A percentile compares a stretch with the other conserved stretches of the same genome.
These are phyloP conservation scores for Zelopaecilomyces penicillatus DNA, from an alignment of 2,329 filamentous ascomycete genomes.

Conservation along the genomic window DNA sequence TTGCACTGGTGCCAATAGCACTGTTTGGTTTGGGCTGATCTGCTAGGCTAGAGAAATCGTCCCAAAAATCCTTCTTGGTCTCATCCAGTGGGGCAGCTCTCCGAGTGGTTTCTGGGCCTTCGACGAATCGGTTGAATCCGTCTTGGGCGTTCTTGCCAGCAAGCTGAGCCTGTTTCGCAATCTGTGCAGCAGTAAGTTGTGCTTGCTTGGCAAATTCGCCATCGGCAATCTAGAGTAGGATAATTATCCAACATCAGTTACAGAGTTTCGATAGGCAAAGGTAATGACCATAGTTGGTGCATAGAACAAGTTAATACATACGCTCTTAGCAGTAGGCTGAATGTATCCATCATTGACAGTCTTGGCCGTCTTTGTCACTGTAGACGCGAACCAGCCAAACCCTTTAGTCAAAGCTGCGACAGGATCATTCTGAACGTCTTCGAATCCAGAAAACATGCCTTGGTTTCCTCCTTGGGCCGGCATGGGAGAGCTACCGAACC, in stretches of 20 bases:
- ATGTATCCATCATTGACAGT: constrained; percentile 86
- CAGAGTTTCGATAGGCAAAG: neutral
- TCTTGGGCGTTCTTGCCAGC: constrained; percentile 70
- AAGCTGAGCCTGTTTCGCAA: constrained; percentile 56
- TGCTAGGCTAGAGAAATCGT: constrained; percentile 69
- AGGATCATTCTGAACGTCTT: constrained; percentile 87
- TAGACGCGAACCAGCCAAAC: constrained; percentile 87
- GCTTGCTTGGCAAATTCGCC: constrained; percentile 66
- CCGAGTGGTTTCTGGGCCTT: constrained; percentile 48
- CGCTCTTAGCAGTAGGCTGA: constrained; percentile 66
- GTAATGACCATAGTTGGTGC: neutral
- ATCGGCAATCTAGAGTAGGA: constrained; percentile 57
- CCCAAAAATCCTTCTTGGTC: constrained; percentile 83
- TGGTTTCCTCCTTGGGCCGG: constrained; percentile 36
- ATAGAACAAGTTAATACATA: constrained; percentile 3
- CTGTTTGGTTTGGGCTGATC: constrained; percentile 43
- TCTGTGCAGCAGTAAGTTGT: constrained; percentile 54
- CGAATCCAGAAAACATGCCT: constrained; percentile 56
- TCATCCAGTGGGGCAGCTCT: constrained; percentile 40
- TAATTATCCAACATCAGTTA: constrained; percentile 14
- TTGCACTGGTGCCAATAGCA: constrained; percentile 51
- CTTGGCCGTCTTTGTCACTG: constrained; percentile 84
- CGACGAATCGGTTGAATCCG: constrained; percentile 78
- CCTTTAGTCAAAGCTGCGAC: constrained; percentile 82
- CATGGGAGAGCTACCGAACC: constrained; percentile 74